A percentile compares a stretch with the other conserved stretches of the same genome.
Evolutionary conservation across 2,329 filamentous ascomycete species (phyloP).

Genomic region (Mycosphaerelloides madeirae): DNA sequence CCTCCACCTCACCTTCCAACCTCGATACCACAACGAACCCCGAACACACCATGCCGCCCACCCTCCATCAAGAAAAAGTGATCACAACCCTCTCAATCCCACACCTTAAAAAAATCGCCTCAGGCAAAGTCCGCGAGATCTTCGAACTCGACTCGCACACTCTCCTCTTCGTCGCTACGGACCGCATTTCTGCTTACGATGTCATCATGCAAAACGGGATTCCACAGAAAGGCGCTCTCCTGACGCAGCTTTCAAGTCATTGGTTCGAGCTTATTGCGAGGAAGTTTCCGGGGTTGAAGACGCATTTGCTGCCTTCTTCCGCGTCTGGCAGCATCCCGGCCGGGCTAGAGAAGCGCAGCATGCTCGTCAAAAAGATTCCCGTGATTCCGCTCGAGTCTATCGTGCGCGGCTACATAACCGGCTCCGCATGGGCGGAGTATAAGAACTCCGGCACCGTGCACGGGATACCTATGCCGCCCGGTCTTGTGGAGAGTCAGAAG

Average conservation of each 20-base stretch:
- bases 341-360: conserved; percentile 58
- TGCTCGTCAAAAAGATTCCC: conserved; percentile 69
- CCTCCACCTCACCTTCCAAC: too few relatives aligned
- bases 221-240: conserved; percentile 61
- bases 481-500: conserved; percentile 65
- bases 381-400: conserved; percentile 78
- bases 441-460: conserved; percentile 70
- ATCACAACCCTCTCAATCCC: conserved; percentile 23
- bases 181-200: conserved; percentile 94
- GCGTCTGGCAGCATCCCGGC: conserved; percentile 8
- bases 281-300: conserved; percentile 54
- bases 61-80: neutral
- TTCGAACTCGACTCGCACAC: conserved; percentile 66
- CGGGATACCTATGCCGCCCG: conserved; percentile 63
- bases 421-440: conserved; percentile 79
- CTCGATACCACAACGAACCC: too few relatives aligned
- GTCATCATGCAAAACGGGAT: conserved; percentile 78
- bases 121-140: conserved; percentile 76
- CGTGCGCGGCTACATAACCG: conserved; percentile 86
- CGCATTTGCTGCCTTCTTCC: conserved; percentile 61
- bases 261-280: conserved; percentile 62
- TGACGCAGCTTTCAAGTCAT: conserved; percentile 62
- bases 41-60: too few relatives aligned
- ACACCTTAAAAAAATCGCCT: conserved; percentile 47
- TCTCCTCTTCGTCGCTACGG: conserved; percentile 77